Evolutionary conservation across 352 stramenopile genomes (phyloP), one percentile per base, ranked within the genome.

Genomic region (Phytophthora megakarya): DNA sequence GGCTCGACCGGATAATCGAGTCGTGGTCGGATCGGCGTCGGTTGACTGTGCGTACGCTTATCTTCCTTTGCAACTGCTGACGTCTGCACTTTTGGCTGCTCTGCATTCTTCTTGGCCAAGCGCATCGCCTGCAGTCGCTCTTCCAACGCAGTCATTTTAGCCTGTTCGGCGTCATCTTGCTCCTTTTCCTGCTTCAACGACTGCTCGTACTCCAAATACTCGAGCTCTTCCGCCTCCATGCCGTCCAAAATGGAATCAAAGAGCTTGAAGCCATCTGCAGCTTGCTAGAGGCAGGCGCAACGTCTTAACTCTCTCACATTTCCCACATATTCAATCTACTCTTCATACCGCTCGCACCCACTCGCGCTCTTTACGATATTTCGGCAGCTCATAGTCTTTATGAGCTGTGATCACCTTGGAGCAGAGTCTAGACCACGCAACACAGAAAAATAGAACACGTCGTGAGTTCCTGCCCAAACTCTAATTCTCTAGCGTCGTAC

Each of bases 241-340:
- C 85, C 85, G 67, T 92, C 79, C 40, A 93, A 73, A 66, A 93
- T 93, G 0, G 73, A 69, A 46, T 93, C 83, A 38, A 93, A 90
- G 6, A 93, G 65, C 49, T 73, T 78, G 19, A 81, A 76, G 5
- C 79, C 85, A 40, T 80, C 64, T 54, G 72, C 66, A 42, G 82
- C 83, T 89, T 91, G 81, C 85, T 93, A 66, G 37, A 9, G 30
- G 30, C 16, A 57, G 21, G 38, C 6, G 52, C 12, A 38, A 51
- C 26, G 37, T 65, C 43, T 62, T 25, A 60, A 33, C 57, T 37
- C 13, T 19, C 13, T n/a, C 38, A 38, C 15, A 22, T 35, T 21
- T 22, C 3, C 6, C 8, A 48, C 42, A 32, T 25, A 50, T 19
- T 15, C 13, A 28, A 15, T 26, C 15, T 47, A 19, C 1, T 49